Evolutionary conservation across 2,329 filamentous ascomycete species (phyloP), one percentile per base, ranked within the genome.

Genomic region (Nemania abortiva): DNA sequence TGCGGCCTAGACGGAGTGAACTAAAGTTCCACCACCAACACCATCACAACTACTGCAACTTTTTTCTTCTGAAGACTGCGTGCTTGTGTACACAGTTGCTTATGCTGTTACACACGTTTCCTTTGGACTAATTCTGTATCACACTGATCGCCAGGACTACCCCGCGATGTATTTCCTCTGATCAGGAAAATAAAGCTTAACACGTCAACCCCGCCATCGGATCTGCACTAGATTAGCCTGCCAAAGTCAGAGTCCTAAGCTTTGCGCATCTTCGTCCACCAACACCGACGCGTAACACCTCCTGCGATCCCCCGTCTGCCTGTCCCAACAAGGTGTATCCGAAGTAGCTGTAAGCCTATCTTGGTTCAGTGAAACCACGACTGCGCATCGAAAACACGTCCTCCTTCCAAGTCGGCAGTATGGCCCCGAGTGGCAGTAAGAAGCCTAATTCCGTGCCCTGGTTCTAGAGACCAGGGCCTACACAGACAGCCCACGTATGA

Each of bases 361-460:
- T 42, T 31, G 58, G 24, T 39, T 39, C n/a, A 39, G 31, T 45
- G 37, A 49, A 31, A 47, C 50, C 34, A 18, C 52, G 18, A 49
- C 37, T 27, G 10, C 45, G 56, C 18, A 61, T 34, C 42, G 24
- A 57, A 34, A 47, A 42, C 24, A n/a, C n/a, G n/a, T 34, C 18
- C 24, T 4, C 15, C 52, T 49, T 42, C 22, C 54, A 61, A n/a
- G 11, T 24, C 31, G 45, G 57, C 64, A 74, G 72, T 63, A 84
- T 84, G 82, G 76, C 79, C 34, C 77, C 81, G 15, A 81, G 75
- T 68, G 81, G 80, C 70, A 83, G 80, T 72, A 78, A 78, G 79
- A 74, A 29, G 9, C 18, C 54, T 27, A 53, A 69, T 62, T 20
- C 20, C 55, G 22, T 42, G 4, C 52, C 58, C 31, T n/a, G n/a